Conservation (phyloP, 2,329 filamentous ascomycete species). For the Aureobasidium lini region DNA sequence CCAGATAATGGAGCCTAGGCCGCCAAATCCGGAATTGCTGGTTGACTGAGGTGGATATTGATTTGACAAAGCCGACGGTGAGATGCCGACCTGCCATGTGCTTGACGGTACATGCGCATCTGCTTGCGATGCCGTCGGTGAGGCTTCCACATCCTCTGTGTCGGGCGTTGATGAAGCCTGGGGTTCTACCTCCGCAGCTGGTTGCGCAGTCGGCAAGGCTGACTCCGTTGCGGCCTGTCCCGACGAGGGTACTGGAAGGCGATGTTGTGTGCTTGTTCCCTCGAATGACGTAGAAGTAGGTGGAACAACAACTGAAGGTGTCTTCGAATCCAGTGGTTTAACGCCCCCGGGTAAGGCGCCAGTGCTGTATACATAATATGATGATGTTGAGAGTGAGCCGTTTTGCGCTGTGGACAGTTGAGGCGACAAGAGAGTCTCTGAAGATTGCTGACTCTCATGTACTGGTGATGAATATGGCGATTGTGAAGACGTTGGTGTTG, state of each 20-base stretch:
- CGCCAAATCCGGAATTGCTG: not conserved
- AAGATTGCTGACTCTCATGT: not conserved
- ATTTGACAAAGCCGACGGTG: not conserved
- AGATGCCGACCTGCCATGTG: constrained; percentile 5
- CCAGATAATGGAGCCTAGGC: not conserved
- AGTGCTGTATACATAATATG: not conserved
- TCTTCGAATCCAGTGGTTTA: not conserved
- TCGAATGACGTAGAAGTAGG: not conserved
- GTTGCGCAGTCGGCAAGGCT: not conserved
- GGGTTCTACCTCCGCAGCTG: not conserved
- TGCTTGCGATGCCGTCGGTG: not conserved
- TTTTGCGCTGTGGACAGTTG: not conserved
- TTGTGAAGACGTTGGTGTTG: not conserved
- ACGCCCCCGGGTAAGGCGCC: not conserved
- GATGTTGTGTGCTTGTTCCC: not conserved
- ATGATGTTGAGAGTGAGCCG: not conserved
- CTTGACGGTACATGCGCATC: not conserved
- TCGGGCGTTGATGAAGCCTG: not conserved
- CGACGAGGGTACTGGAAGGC: not conserved
- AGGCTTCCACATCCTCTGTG: not conserved
- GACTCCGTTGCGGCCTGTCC: not conserved
- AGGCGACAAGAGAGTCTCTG: not conserved
- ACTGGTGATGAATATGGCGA: not conserved
- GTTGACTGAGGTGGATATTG: not conserved
- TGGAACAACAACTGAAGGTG: not conserved